Evolutionary conservation across 2,329 filamentous ascomycete species (phyloP).

Genomic region (Mycogone perniciosa): DNA sequence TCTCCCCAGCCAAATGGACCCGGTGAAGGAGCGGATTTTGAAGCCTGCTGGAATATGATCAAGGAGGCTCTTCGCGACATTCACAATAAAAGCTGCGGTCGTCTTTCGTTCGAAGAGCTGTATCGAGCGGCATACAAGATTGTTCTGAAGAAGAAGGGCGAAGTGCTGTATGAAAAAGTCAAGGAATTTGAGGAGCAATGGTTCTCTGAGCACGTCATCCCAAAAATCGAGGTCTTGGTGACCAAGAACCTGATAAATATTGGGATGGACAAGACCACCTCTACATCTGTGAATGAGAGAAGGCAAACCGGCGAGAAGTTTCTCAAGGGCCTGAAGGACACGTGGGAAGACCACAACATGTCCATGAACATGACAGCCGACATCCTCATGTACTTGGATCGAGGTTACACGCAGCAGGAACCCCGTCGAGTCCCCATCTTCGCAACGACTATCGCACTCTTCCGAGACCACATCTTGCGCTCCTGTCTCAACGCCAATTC

Average conservation of each 20-base stretch:
- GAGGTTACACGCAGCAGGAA: slow-evolving; percentile 66
- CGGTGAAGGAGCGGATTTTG: slow-evolving; percentile 67
- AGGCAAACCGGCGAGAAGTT: slow-evolving; percentile 78
- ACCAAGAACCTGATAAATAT: slow-evolving; percentile 58
- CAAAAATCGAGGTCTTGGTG: slow-evolving; percentile 63
- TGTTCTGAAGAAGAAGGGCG: slow-evolving; percentile 80
- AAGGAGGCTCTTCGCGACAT: slow-evolving; percentile 76
- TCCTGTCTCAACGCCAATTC: slow-evolving; percentile 44
- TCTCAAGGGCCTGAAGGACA: slow-evolving; percentile 64
- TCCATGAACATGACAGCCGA: slow-evolving; percentile 97
- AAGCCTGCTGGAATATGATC: slow-evolving; percentile 75
- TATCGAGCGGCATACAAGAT: slow-evolving; percentile 94
- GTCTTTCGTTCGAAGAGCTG: slow-evolving; percentile 88
- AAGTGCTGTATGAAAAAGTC: slow-evolving; percentile 73
- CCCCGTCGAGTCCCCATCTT: slow-evolving; percentile 70
- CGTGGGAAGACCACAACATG: slow-evolving; percentile 84
- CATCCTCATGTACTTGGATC: slow-evolving; percentile 96
- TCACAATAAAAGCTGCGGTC: slow-evolving; percentile 83
- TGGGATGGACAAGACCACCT: slow-evolving; percentile 49
- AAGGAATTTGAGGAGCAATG: slow-evolving; percentile 75
- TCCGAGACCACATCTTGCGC: slow-evolving; percentile 76
- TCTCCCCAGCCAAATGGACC: slow-evolving; percentile 26
- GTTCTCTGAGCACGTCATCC: slow-evolving; percentile 68
- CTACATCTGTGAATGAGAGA: slow-evolving; percentile 68
- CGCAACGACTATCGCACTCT: slow-evolving; percentile 76